Evolutionary conservation across 495 filamentous ascomycete genomes (phyloP), one percentile per base, ranked within the genome.

Genomic region (Tuber melanosporum): DNA sequence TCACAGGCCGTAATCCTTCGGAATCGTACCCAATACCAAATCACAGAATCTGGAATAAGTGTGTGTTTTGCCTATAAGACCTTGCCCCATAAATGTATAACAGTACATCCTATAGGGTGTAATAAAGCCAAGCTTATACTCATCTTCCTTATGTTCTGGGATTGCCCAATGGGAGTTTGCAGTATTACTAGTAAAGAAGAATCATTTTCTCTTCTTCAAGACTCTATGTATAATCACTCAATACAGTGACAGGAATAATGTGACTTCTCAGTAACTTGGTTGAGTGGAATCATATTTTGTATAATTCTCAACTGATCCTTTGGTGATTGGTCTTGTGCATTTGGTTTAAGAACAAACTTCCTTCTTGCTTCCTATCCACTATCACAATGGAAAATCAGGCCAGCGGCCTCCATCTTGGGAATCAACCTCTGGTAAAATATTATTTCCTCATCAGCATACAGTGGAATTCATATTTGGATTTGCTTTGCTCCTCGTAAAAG

Each of bases 401-500:
- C 46, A 49, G 19, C 46, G 20, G 20, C 46, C 6, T 49, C 46
- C 46, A 49, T 49, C 19, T 49, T 49, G 1, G 19, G 46, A 20
- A 49, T 0, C 7, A 49, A 6, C 1, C 17, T 3, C 0, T 6
- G 2, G 1, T 19, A 49, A 7, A 49, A 49, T 0, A 0, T n/a
- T n/a, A n/a, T n/a, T n/a, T n/a, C n/a, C n/a, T n/a, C n/a, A n/a
- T n/a, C n/a, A n/a, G n/a, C n/a, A n/a, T n/a, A n/a, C n/a, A n/a
- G n/a, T n/a, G n/a, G n/a, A n/a, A n/a, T n/a, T n/a, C n/a, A n/a
- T n/a, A 19, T 19, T 49, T 19, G 46, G n/a, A 1, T 49, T 0
- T 0, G 46, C 4, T 7, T 0, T 2, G 46, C 19, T 6, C 1
- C 46, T 0, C 17, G 19, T 0, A 0, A 20, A 0, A 49, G 19